These are phyloP conservation scores for Phaeosphaeriaceae sp. DNA, from an alignment of 2,329 filamentous ascomycete genomes.

Conservation along the genomic window DNA sequence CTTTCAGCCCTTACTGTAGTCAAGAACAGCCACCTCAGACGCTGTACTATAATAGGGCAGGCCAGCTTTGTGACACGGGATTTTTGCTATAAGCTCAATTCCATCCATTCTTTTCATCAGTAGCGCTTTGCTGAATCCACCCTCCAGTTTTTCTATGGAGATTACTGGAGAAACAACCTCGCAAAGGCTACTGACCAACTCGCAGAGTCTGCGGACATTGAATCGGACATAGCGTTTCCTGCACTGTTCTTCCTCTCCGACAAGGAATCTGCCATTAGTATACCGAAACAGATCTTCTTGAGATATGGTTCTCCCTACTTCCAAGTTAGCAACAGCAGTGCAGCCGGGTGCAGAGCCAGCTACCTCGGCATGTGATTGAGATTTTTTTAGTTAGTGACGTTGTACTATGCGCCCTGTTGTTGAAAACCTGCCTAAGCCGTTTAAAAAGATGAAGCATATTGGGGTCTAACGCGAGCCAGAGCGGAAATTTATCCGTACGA, in stretches of 20 bases:
- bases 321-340: too few relatives aligned
- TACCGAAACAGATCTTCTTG: conserved; percentile 32
- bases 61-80: conserved; percentile 41
- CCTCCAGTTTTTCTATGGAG: conserved; percentile 43
- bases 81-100: conserved; percentile 22
- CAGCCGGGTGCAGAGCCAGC: too few relatives aligned
- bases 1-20: conserved; percentile 29
- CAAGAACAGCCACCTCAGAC: conserved; percentile 45
- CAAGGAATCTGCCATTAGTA: conserved; percentile 37
- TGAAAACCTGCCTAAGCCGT: too few relatives aligned
- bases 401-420: too few relatives aligned
- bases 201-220: conserved; percentile 37
- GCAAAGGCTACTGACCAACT: conserved; percentile 25
- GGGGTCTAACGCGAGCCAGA: too few relatives aligned
- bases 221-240: conserved; percentile 37
- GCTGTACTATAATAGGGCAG: conserved; percentile 39
- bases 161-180: conserved; percentile 24
- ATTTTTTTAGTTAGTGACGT: too few relatives aligned
- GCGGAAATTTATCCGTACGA: too few relatives aligned
- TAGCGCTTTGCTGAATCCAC: conserved; percentile 41
- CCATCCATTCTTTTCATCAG: conserved; percentile 29
- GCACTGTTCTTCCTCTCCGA: conserved; percentile 27
- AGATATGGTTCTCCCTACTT: conserved; percentile 15
- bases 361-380: too few relatives aligned
- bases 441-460: too few relatives aligned